Base-by-base conservation (phyloP, 768 basidiomycete species). In the Lentinus brumalis region DNA sequence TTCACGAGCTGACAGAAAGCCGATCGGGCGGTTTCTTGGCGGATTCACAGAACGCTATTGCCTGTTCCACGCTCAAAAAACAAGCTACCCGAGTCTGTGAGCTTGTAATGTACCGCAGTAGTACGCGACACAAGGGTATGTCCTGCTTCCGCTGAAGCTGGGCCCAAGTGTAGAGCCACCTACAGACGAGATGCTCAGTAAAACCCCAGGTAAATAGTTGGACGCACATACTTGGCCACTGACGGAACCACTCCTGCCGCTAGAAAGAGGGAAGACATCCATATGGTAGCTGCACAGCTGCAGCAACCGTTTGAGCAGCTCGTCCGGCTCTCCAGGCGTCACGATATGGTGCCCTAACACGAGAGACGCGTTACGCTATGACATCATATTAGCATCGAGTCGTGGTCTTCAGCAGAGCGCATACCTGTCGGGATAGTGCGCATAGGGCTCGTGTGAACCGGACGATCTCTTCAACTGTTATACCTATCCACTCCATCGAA, bases 51-150 rank as follows among this genome's bases (percentile, higher is more conserved):
- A 5, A 92, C 84, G 1, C 82, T 86, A 35, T 78, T 79, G 14
- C 85, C 83, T 14, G 85, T 92, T 4, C 91, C 91, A 61, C 86
- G 83, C 59, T 87, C 83, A 67, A 94, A 93, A 75, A 87, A 92
- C 0, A 83, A 73, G 2, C 84, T 83, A 3, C 86, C 81, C 8
- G 75, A 72, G 62, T 92, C 92, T 14, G 85, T 84, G 61, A 93
- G 73, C 50, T 85, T 78, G 70, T 92, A 94, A 60, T 92, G 90
- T 9, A 91, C 62, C 0, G 89, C 88, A 1, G 76, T 70, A 52
- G 76, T 79, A 54, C 90, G 78, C 4, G 82, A 74, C 40, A 88
- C 79, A 15, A 79, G 66, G 38, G 71, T 79, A 61, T 74, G 52
- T 18, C 59, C 31, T 62, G 74, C 39, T 70, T 31, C 70, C 11